A percentile compares a stretch with the other conserved stretches of the same genome.
These are phyloP conservation scores for Simmondsia chinensis DNA, from an alignment of 148 eudicot genomes.

Conservation along the genomic window DNA sequence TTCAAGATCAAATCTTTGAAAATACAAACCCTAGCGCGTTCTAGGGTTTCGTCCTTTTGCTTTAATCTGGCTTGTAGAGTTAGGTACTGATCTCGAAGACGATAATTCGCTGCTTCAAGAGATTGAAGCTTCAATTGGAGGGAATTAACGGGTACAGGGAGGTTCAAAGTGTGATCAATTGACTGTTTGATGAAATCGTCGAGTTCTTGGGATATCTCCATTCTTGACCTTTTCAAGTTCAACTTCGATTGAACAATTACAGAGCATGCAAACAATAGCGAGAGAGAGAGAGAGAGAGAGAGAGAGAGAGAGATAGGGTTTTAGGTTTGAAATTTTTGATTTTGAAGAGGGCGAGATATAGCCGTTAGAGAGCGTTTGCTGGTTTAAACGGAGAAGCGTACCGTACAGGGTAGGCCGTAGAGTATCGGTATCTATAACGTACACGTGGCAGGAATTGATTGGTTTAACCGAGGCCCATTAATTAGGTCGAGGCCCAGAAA, in stretches of 20 bases:
- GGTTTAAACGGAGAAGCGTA: slow-evolving; percentile 1
- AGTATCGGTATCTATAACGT: not conserved
- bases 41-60: slow-evolving; percentile 48
- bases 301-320: slow-evolving; percentile 3
- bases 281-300: not conserved
- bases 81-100: slow-evolving; percentile 52
- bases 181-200: slow-evolving; percentile 62
- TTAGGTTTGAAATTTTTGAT: not conserved
- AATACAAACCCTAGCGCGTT: slow-evolving; percentile 66
- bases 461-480: not conserved
- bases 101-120: slow-evolving; percentile 26
- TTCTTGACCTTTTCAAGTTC: slow-evolving; percentile 20
- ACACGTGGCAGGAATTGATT: slow-evolving; percentile 6
- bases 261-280: not conserved
- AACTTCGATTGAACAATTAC: not conserved
- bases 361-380: slow-evolving; percentile 14
- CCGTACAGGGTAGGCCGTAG: too few species aligned
- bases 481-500: too few species aligned
- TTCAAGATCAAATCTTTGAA: not conserved
- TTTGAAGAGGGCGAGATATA: slow-evolving; percentile 9
- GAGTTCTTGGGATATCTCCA: slow-evolving; percentile 57
- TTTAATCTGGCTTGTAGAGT: slow-evolving; percentile 29
- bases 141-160: slow-evolving; percentile 42
- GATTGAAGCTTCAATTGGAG: slow-evolving; percentile 54
- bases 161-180: slow-evolving; percentile 51